phyloP scores from a whole-genome alignment of 768 basidiomycete genomes.

The Phlebiopsis flavidoalba region DNA sequence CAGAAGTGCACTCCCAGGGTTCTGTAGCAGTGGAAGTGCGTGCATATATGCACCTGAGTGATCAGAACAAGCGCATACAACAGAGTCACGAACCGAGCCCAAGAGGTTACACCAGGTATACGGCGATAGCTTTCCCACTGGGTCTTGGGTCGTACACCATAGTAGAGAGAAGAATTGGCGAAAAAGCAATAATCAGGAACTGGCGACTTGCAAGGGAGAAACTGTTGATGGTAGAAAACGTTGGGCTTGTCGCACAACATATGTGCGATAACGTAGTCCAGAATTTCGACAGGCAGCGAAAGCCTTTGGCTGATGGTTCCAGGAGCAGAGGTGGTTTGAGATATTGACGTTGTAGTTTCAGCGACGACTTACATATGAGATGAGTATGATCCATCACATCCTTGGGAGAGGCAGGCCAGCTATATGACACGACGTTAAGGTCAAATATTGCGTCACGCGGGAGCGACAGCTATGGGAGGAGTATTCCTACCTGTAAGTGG shows the following conservation, averaged over 20 bases:
- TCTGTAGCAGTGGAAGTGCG: constrained; percentile 15
- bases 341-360: too few relatives aligned
- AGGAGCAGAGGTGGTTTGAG: too few relatives aligned
- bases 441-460: too few relatives aligned
- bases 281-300: constrained; percentile 15
- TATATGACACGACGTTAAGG: too few relatives aligned
- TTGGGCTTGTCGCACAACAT: constrained; percentile 13
- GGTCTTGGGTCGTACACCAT: constrained; percentile 6
- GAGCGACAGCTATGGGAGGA: too few relatives aligned
- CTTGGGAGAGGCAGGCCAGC: too few relatives aligned
- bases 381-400: too few relatives aligned
- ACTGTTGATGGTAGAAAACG: constrained; percentile 21
- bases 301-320: neutral
- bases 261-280: constrained; percentile 20
- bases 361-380: too few relatives aligned
- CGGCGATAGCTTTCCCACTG: constrained; percentile 13
- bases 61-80: neutral
- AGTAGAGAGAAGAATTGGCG: constrained; percentile 22
- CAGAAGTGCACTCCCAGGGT: constrained; percentile 13
- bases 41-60: constrained; percentile 14
- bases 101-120: constrained; percentile 18
- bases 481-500: too few relatives aligned
- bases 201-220: constrained; percentile 24
- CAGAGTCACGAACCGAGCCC: constrained; percentile 23
- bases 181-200: constrained; percentile 25